Evolutionary conservation across 106 monocot species (phyloP).

Genomic region (Dendrobium chrysotoxum): DNA sequence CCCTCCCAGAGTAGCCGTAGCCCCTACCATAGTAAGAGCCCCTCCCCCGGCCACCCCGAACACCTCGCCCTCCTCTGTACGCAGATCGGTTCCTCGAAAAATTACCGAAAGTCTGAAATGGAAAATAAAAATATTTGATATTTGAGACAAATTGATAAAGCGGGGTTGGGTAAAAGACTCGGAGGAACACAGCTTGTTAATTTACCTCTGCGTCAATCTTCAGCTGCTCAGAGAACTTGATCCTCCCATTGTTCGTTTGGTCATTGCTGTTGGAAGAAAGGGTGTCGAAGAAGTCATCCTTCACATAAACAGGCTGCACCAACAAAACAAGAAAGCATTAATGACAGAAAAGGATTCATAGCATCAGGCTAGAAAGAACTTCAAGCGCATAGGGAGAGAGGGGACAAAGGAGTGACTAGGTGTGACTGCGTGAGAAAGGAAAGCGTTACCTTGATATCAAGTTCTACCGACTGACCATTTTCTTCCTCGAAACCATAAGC

Average conservation of each 20-base stretch:
- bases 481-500: conserved; percentile 12
- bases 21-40: conserved; percentile 22
- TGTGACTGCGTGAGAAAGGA: too few relatives aligned
- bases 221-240: conserved; percentile 70
- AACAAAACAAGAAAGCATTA: background rate
- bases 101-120: conserved; percentile 48
- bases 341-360: background rate
- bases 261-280: conserved; percentile 68
- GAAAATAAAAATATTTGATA: background rate
- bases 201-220: conserved; percentile 83
- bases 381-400: background rate
- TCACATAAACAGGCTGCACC: conserved; percentile 57
- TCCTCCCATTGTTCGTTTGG: conserved; percentile 43
- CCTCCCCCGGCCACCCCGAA: conserved; percentile 17
- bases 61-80: conserved; percentile 18
- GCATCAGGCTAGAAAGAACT: too few relatives aligned
- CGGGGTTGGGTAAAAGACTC: background rate
- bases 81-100: conserved; percentile 9
- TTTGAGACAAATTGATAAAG: background rate
- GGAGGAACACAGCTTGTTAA: background rate
- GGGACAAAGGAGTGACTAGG: background rate
- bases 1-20: conserved; percentile 21
- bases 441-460: conserved; percentile 15
- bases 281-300: conserved; percentile 92
- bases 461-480: background rate